A percentile compares a stretch with the other conserved stretches of the same genome.
phyloP scores from a whole-genome alignment of 2,329 filamentous ascomycete genomes.

The Lasiodiplodia hormozganensis region DNA sequence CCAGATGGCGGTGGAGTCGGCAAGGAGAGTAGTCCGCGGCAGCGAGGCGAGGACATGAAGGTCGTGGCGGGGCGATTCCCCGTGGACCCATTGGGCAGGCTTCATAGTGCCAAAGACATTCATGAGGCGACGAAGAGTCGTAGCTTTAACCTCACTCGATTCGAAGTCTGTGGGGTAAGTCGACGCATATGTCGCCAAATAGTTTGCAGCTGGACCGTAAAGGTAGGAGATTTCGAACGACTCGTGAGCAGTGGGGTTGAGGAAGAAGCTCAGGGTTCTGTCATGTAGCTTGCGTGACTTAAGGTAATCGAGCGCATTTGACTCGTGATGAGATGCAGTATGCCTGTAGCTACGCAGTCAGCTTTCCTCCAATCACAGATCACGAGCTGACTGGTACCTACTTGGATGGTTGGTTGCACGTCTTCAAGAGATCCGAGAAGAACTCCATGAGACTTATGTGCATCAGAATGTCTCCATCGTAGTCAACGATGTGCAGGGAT shows the following conservation, averaged over 20 bases:
- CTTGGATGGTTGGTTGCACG: constrained; percentile 33
- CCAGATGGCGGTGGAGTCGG: constrained; percentile 40
- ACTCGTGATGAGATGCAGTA: constrained; percentile 33
- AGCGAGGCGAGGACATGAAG: constrained; percentile 64
- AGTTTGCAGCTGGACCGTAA: constrained; percentile 62
- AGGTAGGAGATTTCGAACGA: constrained; percentile 61
- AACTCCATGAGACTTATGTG: constrained; percentile 66
- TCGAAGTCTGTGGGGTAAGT: constrained; percentile 63
- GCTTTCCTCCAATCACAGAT: neutral
- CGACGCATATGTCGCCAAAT: constrained; percentile 63
- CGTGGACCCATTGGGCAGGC: constrained; percentile 60
- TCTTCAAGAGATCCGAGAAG: constrained; percentile 60
- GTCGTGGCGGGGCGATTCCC: constrained; percentile 61
- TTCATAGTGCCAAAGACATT: constrained; percentile 57
- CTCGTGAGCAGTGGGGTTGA: constrained; percentile 59
- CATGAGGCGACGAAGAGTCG: constrained; percentile 40
- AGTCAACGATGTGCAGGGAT: constrained; percentile 62
- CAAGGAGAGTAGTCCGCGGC: constrained; percentile 58
- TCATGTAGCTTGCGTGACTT: constrained; percentile 59
- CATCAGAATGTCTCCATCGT: constrained; percentile 64
- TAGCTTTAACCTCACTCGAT: constrained; percentile 43
- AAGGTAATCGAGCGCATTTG: constrained; percentile 60
- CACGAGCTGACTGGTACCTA: neutral
- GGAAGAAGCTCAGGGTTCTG: constrained; percentile 57
- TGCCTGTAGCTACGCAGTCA: neutral